phyloP scores from a whole-genome alignment of 1,284 basidiomycete genomes.

The Cronartium quercuum region DNA sequence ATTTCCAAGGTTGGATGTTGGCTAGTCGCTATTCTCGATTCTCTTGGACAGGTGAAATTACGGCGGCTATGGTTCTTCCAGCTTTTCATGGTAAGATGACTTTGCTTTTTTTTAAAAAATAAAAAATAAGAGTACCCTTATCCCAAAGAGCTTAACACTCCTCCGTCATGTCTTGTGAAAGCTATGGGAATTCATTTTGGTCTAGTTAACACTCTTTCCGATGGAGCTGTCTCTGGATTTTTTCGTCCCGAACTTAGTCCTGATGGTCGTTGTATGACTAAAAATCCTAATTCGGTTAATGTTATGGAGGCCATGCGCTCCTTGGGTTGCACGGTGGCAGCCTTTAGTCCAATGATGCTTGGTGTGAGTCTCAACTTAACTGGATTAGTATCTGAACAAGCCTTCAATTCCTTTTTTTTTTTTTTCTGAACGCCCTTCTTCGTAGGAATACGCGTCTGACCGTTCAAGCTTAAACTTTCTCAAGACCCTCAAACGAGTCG shows the following conservation, averaged over 20 bases:
- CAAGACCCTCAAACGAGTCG: not conserved
- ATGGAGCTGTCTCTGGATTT: not conserved
- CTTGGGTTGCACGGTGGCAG: not conserved
- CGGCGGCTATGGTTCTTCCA: not conserved
- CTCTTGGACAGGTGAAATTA: not conserved
- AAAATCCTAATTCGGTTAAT: not conserved
- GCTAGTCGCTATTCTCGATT: not conserved
- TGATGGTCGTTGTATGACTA: not conserved
- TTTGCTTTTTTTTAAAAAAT: too few relatives aligned
- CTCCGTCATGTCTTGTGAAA: too few relatives aligned
- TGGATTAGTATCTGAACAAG: not conserved
- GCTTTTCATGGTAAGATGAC: not conserved
- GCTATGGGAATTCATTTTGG: constrained; percentile 1
- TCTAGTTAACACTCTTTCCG: not conserved
- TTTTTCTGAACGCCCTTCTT: not conserved
- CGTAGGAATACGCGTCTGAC: not conserved
- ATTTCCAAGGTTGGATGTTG: not conserved
- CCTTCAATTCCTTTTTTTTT: not conserved
- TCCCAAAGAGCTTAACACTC: too few relatives aligned
- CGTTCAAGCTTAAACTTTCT: not conserved
- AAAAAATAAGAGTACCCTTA: too few relatives aligned
- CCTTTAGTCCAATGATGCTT: not conserved
- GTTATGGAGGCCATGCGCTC: not conserved
- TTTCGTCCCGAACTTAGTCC: not conserved
- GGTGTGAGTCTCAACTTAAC: not conserved